Evolutionary conservation across 495 filamentous ascomycete species (phyloP).

Genomic region (Jackrogersella multiformis): DNA sequence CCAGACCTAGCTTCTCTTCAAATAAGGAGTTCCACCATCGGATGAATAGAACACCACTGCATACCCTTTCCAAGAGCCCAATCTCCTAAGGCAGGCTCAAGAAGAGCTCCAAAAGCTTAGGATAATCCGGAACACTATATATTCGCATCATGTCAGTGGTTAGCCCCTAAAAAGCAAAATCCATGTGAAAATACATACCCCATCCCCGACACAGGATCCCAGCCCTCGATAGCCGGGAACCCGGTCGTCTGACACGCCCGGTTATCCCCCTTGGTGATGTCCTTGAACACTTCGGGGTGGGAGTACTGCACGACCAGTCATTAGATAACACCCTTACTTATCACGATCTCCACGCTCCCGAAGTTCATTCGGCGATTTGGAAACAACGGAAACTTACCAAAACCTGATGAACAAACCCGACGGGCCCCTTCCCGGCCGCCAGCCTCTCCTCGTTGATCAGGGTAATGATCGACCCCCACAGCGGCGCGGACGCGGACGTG

Average conservation of each 20-base stretch:
- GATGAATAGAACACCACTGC: background rate
- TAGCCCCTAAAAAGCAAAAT: background rate
- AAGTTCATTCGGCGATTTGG: background rate
- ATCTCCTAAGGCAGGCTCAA: conserved; percentile 43
- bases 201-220: conserved; percentile 71
- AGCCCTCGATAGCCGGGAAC: conserved; percentile 61
- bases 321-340: background rate
- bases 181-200: conserved; percentile 49
- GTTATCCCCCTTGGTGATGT: conserved; percentile 68
- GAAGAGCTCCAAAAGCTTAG: conserved; percentile 49
- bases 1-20: too few species aligned
- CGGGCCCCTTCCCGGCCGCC: conserved; percentile 60
- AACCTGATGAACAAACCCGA: conserved; percentile 71
- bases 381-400: conserved; percentile 45
- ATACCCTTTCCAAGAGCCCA: background rate
- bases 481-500: conserved; percentile 49
- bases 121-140: conserved; percentile 47
- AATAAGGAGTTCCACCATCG: background rate
- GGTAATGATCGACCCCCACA: conserved; percentile 61
- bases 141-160: conserved; percentile 22
- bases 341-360: background rate
- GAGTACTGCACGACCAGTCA: conserved; percentile 53
- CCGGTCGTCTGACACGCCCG: conserved; percentile 65
- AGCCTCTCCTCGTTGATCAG: conserved; percentile 70
- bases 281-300: conserved; percentile 67